Conservation (phyloP, 169 alveolate species). For the Cryptosporidium meleagridis region DNA sequence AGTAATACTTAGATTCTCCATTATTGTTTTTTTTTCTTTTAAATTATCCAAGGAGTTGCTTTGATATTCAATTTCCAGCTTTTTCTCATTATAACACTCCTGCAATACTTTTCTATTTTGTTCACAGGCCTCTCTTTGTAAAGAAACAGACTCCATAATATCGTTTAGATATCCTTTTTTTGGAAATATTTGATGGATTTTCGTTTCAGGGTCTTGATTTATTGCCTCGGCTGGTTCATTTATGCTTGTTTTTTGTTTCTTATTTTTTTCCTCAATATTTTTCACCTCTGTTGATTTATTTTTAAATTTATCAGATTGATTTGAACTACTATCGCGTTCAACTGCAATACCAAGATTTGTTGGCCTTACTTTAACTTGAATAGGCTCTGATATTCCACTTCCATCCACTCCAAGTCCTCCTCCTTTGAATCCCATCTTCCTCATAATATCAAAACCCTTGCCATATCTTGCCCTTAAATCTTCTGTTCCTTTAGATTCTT, state of each 20-base stretch:
- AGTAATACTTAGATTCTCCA: neutral
- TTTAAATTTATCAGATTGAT: neutral
- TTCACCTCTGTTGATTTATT: neutral
- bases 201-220: neutral
- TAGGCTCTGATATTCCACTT: slow-evolving; percentile 58
- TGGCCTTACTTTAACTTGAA: neutral
- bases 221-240: neutral
- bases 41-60: neutral
- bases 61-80: neutral
- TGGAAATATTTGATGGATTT: neutral
- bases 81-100: neutral
- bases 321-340: neutral
- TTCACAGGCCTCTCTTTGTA: neutral
- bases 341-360: neutral
- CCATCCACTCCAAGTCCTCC: slow-evolving; percentile 74
- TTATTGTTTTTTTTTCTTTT: neutral
- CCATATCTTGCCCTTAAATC: slow-evolving; percentile 41
- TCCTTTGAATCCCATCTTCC: slow-evolving; percentile 60
- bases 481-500: slow-evolving; percentile 9
- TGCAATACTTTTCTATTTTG: neutral
- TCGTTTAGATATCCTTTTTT: neutral
- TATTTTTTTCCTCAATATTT: neutral
- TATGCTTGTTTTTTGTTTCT: neutral
- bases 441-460: slow-evolving; percentile 54
- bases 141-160: slow-evolving; percentile 2